Evolutionary conservation across 768 basidiomycete genomes (phyloP).

Genomic region (Exsudoporus frostii): DNA sequence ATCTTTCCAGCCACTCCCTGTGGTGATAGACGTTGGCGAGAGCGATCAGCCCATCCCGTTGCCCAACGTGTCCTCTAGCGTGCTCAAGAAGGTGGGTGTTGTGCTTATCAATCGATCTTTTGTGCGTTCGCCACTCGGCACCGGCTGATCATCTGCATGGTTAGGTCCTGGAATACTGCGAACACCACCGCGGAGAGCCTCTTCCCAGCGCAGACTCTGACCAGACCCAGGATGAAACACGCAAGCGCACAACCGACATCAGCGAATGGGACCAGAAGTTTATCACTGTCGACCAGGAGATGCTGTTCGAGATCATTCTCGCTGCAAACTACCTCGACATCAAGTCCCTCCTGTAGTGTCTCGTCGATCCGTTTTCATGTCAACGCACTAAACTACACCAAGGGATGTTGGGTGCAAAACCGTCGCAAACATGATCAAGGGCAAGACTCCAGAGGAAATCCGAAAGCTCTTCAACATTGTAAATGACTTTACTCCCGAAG

Average conservation of each 20-base stretch:
- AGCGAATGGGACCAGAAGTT: conserved; percentile 99
- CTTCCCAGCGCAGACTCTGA: conserved; percentile 82
- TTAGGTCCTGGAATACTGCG: conserved; percentile 98
- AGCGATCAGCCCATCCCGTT: conserved; percentile 91
- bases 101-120: not conserved
- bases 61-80: conserved; percentile 90
- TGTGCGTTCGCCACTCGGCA: not conserved
- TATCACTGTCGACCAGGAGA: conserved; percentile 98
- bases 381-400: conserved; percentile 1
- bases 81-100: conserved; percentile 78
- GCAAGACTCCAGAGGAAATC: conserved; percentile 99
- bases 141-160: not conserved
- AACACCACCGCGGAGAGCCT: conserved; percentile 97
- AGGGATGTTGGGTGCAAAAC: conserved; percentile 99
- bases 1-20: not conserved
- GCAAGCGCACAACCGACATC: conserved; percentile 98
- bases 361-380: not conserved
- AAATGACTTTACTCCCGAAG: conserved; percentile 98
- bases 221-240: conserved; percentile 84
- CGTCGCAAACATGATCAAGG: conserved; percentile 99
- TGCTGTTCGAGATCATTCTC: conserved; percentile 99
- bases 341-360: conserved; percentile 88
- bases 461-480: conserved; percentile 97
- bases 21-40: conserved; percentile 80
- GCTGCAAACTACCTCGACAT: conserved; percentile 99